Evolutionary conservation across 139 green algal genomes (phyloP).

Genomic region (Chlamydomonas sp.): DNA sequence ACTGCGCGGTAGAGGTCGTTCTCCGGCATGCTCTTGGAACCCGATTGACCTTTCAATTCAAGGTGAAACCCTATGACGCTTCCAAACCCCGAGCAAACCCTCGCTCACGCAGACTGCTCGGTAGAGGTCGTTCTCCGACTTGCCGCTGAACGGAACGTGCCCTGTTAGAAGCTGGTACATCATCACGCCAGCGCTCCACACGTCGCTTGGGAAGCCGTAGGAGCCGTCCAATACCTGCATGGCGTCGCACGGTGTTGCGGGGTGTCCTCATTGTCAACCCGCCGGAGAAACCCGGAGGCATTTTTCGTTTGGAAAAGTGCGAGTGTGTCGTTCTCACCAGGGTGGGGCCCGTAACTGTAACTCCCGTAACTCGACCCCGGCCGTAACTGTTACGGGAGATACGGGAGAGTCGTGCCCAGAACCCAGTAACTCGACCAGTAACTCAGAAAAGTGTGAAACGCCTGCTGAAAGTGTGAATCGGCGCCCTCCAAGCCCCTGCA

Average conservation of each 20-base stretch:
- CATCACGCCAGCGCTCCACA: slow-evolving; percentile 86
- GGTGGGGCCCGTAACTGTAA: too few species aligned
- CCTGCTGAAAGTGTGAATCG: too few species aligned
- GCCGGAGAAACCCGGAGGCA: neutral
- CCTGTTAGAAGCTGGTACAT: slow-evolving; percentile 78
- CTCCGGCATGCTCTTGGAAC: slow-evolving; percentile 73
- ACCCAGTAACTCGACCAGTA: too few species aligned
- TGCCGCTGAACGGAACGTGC: slow-evolving; percentile 77
- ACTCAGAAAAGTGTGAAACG: too few species aligned
- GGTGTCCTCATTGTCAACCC: neutral
- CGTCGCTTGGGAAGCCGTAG: slow-evolving; percentile 63
- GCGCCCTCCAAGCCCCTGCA: too few species aligned
- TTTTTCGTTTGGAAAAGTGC: neutral
- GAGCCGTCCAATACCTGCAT: slow-evolving; percentile 61
- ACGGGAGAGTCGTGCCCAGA: too few species aligned
- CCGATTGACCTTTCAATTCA: slow-evolving; percentile 66
- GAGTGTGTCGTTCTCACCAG: neutral
- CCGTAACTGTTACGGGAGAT: too few species aligned
- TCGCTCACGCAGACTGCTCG: too few species aligned
- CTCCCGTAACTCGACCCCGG: too few species aligned
- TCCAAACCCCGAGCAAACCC: too few species aligned
- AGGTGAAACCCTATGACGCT: too few species aligned
- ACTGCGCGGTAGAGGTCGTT: slow-evolving; percentile 15
- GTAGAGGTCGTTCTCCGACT: slow-evolving; percentile 31
- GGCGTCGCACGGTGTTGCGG: too few species aligned